phyloP scores from a whole-genome alignment of 805 yeast species.

The Metschnikowia gruessii region DNA sequence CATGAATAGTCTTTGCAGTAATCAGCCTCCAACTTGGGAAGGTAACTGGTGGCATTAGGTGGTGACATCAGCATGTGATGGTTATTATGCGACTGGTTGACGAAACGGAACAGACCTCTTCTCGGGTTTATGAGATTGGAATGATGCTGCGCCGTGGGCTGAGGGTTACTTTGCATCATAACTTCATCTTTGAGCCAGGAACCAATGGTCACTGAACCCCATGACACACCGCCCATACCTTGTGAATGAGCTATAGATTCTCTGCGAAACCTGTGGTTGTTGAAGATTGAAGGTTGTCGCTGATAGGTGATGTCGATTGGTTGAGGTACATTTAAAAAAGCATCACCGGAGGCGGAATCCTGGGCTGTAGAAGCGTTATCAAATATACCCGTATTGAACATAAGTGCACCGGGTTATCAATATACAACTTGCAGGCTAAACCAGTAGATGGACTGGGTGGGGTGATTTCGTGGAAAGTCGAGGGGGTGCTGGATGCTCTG shows the following conservation, averaged over 20 bases:
- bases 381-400: constrained; percentile 45
- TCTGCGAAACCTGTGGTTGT: constrained; percentile 56
- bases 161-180: constrained; percentile 45
- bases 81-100: constrained; percentile 16
- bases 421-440: background rate
- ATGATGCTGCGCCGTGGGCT: constrained; percentile 17
- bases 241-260: constrained; percentile 94
- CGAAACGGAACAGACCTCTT: constrained; percentile 37
- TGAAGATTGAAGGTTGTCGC: constrained; percentile 40
- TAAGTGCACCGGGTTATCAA: constrained; percentile 11
- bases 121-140: constrained; percentile 33
- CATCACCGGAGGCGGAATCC: constrained; percentile 23
- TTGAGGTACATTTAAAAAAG: constrained; percentile 31
- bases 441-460: background rate
- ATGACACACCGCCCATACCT: constrained; percentile 96
- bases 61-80: constrained; percentile 49
- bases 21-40: constrained; percentile 91
- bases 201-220: constrained; percentile 96
- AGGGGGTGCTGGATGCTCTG: constrained; percentile 6
- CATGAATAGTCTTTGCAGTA: constrained; percentile 96
- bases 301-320: constrained; percentile 45
- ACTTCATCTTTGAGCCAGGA: constrained; percentile 96
- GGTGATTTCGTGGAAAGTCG: constrained; percentile 2
- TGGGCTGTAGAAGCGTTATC: constrained; percentile 28
- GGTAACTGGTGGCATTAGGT: constrained; percentile 67